Evolutionary conservation across 2,329 filamentous ascomycete genomes (phyloP), one percentile per base, ranked within the genome.

Genomic region (Pyrenochaeta sp.): DNA sequence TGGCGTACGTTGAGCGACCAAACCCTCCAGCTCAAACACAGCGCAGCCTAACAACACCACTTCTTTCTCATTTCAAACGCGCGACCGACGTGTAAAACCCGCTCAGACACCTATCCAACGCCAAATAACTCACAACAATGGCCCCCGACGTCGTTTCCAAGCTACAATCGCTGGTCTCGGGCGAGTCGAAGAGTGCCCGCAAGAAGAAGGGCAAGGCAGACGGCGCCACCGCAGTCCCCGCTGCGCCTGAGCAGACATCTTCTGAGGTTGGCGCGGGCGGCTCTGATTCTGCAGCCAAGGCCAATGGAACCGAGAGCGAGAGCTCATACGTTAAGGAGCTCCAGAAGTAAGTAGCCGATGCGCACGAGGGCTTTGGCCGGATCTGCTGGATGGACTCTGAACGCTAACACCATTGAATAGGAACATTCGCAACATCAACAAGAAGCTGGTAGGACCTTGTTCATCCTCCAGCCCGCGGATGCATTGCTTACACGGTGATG

Each of bases 401-500:
- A 24, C 45, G 47, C 61, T 68, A 36, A 68, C 32, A 29, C 6
- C 14, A 13, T 19, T 28, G 14, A 28, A 15, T 48, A 96, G 91
- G 81, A 90, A 84, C 73, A 89, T 96, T 62, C 91, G 93, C 67
- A 96, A 94, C 73, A 77, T 94, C 65, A 88, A 86, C 79, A 97
- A 96, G 83, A 96, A 96, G 77, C 86, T 97, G 64, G 90, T 96
- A 75, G 77, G 88, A 78, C 19, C 13, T 20, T 5, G 22, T 29
- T 20, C 14, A n/a, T 32, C 7, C 21, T 26, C 27, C 43, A 41
- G 39, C 38, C 39, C 44, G 9, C 14, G 13, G 34, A 26, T 26
- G n/a, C 44, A 21, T 38, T 49, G 50, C 60, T 69, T 22, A 65
- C 55, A 46, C 41, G 19, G 27, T 23, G 29, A 37, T 18, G 47